These are phyloP conservation scores for Leccinum incarnatum DNA, from an alignment of 768 basidiomycete genomes.

Conservation along the genomic window DNA sequence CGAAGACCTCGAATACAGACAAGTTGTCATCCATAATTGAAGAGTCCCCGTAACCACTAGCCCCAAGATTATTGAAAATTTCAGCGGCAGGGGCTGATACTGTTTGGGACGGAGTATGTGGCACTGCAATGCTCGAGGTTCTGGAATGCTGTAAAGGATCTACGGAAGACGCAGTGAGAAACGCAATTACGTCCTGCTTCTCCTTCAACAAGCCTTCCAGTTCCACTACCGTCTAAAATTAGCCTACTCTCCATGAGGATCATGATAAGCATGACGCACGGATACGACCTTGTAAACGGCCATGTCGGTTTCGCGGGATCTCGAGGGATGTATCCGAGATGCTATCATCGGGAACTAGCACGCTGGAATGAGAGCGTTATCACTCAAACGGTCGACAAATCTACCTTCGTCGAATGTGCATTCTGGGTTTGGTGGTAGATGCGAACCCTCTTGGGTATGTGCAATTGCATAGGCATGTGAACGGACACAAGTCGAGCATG, in stretches of 20 bases:
- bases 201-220: constrained; percentile 64
- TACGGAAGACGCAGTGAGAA: constrained; percentile 1
- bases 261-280: constrained; percentile 40
- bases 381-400: constrained; percentile 1
- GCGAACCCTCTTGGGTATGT: constrained; percentile 57
- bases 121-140: not conserved
- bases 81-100: not conserved
- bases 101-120: not conserved
- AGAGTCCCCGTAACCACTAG: not conserved
- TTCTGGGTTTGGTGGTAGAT: constrained; percentile 54
- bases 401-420: constrained; percentile 78
- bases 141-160: not conserved
- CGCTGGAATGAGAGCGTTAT: not conserved
- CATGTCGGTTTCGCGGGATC: constrained; percentile 57
- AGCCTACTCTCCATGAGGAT: constrained; percentile 1
- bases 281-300: constrained; percentile 65
- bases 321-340: constrained; percentile 36
- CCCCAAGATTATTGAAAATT: not conserved
- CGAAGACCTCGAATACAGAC: not conserved
- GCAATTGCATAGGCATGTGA: constrained; percentile 68
- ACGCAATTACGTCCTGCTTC: constrained; percentile 38
- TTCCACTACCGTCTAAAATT: constrained; percentile 48
- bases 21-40: not conserved
- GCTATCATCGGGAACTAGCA: constrained; percentile 39
- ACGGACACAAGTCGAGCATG: constrained; percentile 74